Conservation (phyloP, 768 basidiomycete species). For the Kwoniella heveanensis region DNA sequence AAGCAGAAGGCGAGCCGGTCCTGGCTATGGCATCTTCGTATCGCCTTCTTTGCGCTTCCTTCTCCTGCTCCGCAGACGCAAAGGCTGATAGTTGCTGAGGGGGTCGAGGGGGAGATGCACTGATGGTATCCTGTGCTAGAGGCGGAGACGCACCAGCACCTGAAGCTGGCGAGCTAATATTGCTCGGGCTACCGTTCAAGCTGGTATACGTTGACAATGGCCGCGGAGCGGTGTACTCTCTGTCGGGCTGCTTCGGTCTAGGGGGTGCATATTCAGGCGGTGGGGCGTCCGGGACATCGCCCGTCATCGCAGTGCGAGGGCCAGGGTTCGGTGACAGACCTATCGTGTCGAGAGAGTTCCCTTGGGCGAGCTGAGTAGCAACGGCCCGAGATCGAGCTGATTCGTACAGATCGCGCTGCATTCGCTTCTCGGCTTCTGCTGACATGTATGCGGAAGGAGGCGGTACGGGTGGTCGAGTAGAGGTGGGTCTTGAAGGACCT, state of each 20-base stretch:
- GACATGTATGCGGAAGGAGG: slow-evolving; percentile 23
- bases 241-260: slow-evolving; percentile 19
- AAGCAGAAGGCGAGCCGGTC: background rate
- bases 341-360: slow-evolving; percentile 29
- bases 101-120: slow-evolving; percentile 7
- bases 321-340: slow-evolving; percentile 18
- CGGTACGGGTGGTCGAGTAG: slow-evolving; percentile 4
- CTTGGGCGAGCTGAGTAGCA: slow-evolving; percentile 24
- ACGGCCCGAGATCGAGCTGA: slow-evolving; percentile 33
- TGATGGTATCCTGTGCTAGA: background rate
- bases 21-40: slow-evolving; percentile 42
- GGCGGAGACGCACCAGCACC: slow-evolving; percentile 4
- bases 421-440: slow-evolving; percentile 29
- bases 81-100: slow-evolving; percentile 6
- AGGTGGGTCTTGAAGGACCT: slow-evolving; percentile 1
- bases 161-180: slow-evolving; percentile 2
- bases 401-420: slow-evolving; percentile 26
- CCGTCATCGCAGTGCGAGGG: background rate
- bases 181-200: slow-evolving; percentile 11
- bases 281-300: slow-evolving; percentile 22
- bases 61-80: slow-evolving; percentile 46
- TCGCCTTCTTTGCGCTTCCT: slow-evolving; percentile 41
- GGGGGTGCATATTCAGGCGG: slow-evolving; percentile 52
- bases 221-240: slow-evolving; percentile 29
- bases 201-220: slow-evolving; percentile 30